These are phyloP conservation scores for Fusarium sp. DNA, from an alignment of 2,329 filamentous ascomycete genomes.

Conservation along the genomic window DNA sequence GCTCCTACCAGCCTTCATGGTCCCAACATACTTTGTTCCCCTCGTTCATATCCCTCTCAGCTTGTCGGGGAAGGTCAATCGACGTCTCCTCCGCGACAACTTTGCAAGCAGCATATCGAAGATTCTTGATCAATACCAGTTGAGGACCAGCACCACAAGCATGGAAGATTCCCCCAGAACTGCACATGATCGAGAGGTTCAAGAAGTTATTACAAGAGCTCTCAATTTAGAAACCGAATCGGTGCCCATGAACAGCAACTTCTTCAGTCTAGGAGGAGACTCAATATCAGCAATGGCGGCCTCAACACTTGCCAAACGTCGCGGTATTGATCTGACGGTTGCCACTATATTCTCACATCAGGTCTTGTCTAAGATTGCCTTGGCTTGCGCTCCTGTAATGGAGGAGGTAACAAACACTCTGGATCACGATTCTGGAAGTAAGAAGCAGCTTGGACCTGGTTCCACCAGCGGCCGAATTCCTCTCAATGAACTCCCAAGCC, in stretches of 20 bases:
- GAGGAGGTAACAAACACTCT: fast-evolving
- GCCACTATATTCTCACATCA: constrained; percentile 1
- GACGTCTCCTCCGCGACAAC: background rate
- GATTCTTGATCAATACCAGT: background rate
- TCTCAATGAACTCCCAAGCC: background rate
- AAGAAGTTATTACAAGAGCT: background rate
- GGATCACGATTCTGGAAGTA: fast-evolving
- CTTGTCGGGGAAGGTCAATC: constrained; percentile 3
- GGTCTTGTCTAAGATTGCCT: background rate
- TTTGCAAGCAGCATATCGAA: background rate
- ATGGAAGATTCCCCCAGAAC: background rate
- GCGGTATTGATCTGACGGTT: background rate
- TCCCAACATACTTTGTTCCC: background rate
- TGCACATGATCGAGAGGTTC: background rate
- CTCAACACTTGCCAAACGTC: background rate
- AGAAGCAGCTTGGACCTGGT: fast-evolving
- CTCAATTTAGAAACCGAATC: background rate
- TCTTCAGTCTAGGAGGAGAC: constrained; percentile 9
- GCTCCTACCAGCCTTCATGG: background rate
- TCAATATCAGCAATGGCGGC: constrained; percentile 8
- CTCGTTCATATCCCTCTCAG: background rate
- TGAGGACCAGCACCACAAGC: background rate
- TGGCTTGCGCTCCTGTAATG: background rate
- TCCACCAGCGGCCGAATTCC: background rate
- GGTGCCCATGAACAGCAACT: background rate